phyloP scores from a whole-genome alignment of 73 alveolate genomes.

The Breviolum minutum region DNA sequence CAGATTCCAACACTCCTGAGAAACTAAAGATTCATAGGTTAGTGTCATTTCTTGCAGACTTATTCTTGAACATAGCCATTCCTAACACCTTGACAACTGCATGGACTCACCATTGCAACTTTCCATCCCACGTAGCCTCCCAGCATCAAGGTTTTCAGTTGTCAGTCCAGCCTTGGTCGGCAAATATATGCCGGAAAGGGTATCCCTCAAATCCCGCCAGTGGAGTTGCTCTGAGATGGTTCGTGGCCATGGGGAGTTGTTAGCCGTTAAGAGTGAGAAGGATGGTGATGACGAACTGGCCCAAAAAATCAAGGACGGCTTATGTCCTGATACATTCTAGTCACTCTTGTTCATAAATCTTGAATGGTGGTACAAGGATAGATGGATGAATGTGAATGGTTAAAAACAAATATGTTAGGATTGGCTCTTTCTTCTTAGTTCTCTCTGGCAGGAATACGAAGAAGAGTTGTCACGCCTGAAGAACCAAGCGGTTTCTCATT shows the following conservation, averaged over 20 bases:
- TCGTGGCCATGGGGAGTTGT: not conserved
- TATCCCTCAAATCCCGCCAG: not conserved
- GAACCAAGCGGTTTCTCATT: not conserved
- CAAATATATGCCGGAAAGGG: not conserved
- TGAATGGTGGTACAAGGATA: too few species aligned
- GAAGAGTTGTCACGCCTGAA: not conserved
- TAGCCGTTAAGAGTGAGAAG: not conserved
- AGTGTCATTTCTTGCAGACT: not conserved
- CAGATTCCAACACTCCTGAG: too few species aligned
- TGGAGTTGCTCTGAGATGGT: conserved; percentile 18
- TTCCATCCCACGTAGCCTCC: not conserved
- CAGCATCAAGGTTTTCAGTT: not conserved
- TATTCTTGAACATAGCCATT: too few species aligned
- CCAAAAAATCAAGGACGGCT: not conserved
- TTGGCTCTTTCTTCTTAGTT: not conserved
- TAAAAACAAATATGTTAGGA: too few species aligned
- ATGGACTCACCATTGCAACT: not conserved
- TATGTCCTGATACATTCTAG: not conserved
- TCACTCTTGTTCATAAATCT: not conserved
- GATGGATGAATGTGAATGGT: too few species aligned
- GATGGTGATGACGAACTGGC: not conserved
- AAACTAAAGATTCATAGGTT: too few species aligned
- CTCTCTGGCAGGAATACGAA: not conserved
- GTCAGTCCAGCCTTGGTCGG: not conserved
- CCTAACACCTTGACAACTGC: not conserved